Conservation (phyloP, 129 eudicot genomes). For the Oenanthe sinensis region DNA sequence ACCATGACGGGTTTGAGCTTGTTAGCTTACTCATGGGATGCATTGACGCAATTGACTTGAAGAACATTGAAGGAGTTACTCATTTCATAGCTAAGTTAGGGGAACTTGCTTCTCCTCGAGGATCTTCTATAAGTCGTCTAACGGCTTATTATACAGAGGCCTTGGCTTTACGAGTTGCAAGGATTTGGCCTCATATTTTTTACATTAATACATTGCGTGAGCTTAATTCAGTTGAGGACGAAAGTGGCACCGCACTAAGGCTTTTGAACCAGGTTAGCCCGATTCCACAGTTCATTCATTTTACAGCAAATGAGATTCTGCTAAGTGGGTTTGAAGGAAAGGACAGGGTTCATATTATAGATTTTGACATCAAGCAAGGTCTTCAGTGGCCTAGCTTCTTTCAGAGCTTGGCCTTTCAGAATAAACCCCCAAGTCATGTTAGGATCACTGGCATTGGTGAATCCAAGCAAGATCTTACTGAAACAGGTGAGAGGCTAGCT, state of each 20-base stretch:
- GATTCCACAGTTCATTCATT: conserved; percentile 73
- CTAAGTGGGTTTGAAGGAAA: conserved; percentile 76
- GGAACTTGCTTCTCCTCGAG: conserved; percentile 79
- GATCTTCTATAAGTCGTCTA: conserved; percentile 57
- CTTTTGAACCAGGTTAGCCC: conserved; percentile 83
- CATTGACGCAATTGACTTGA: conserved; percentile 56
- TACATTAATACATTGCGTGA: conserved; percentile 52
- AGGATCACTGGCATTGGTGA: conserved; percentile 88
- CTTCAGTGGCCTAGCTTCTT: conserved; percentile 92
- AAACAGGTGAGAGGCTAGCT: conserved; percentile 76
- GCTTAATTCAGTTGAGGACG: conserved; percentile 55
- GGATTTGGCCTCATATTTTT: conserved; percentile 80
- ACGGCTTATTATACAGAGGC: conserved; percentile 86
- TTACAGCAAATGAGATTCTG: conserved; percentile 84
- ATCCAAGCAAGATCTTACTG: conserved; percentile 77
- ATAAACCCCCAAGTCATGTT: conserved; percentile 76
- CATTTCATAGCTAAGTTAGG: conserved; percentile 63
- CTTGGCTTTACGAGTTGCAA: conserved; percentile 56
- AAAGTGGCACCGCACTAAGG: conserved; percentile 46
- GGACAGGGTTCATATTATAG: conserved; percentile 77
- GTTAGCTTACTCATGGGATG: conserved; percentile 67
- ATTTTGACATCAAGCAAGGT: conserved; percentile 89
- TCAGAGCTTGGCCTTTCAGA: conserved; percentile 72
- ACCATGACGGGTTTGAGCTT: conserved; percentile 63
- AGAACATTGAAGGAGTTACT: conserved; percentile 49